A percentile compares a stretch with the other conserved stretches of the same genome.
These are phyloP conservation scores for Penicillium desertorum DNA, from an alignment of 495 filamentous ascomycete genomes.

Conservation along the genomic window DNA sequence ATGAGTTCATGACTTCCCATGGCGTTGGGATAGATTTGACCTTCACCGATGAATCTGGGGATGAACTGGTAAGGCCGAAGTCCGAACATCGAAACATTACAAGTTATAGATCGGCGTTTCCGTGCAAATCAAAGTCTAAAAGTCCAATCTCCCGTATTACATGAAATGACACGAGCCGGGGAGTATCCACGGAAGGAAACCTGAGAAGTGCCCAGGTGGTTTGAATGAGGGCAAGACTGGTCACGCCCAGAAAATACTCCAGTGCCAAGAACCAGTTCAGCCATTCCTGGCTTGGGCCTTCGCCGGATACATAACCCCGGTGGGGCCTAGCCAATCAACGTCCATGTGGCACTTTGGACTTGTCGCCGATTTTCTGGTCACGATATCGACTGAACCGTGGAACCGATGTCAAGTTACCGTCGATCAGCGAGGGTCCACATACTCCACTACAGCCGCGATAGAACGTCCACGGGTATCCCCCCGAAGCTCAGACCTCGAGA, in stretches of 20 bases:
- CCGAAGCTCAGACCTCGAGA: neutral
- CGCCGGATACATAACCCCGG: conserved; percentile 22
- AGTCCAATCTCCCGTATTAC: neutral
- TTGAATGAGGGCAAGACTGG: neutral
- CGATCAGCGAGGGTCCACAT: conserved; percentile 15
- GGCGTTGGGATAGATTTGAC: neutral
- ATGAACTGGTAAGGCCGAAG: neutral
- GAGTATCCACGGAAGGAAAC: neutral
- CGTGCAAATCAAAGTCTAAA: neutral
- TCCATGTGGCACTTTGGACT: neutral
- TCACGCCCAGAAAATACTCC: neutral
- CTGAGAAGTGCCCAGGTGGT: neutral
- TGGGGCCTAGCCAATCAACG: conserved; percentile 3
- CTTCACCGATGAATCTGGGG: neutral
- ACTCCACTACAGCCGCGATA: conserved; percentile 11
- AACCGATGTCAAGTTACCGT: conserved; percentile 10
- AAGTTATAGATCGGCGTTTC: neutral
- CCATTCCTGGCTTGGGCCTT: neutral
- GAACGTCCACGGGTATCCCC: neutral
- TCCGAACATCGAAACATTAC: neutral
- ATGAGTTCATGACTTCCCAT: neutral
- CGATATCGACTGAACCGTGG: neutral
- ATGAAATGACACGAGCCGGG: neutral
- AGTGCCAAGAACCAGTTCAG: neutral
- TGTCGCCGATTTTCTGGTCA: neutral